Evolutionary conservation across 805 yeast genomes (phyloP).

Genomic region (Nakazawaea ernobii): DNA sequence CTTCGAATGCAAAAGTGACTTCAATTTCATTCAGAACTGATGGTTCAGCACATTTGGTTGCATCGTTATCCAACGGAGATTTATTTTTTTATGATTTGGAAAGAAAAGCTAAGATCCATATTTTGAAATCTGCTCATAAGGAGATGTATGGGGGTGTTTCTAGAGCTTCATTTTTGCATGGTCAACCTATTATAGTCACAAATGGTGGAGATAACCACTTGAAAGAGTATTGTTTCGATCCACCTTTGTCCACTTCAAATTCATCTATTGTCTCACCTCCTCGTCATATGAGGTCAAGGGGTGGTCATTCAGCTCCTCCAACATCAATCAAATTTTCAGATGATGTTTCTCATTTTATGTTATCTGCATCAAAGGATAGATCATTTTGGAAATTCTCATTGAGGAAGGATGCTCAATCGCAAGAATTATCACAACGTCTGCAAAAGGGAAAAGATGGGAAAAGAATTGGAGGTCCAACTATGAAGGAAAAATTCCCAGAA

Average conservation of each 20-base stretch:
- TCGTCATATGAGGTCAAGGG: conserved; percentile 84
- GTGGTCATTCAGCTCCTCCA: conserved; percentile 97
- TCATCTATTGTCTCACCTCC: conserved; percentile 78
- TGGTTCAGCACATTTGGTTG: conserved; percentile 76
- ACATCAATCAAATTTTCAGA: conserved; percentile 70
- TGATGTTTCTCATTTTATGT: conserved; percentile 69
- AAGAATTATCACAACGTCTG: conserved; percentile 79
- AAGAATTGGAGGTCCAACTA: conserved; percentile 50
- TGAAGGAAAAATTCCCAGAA: conserved; percentile 73
- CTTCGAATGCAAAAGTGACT: conserved; percentile 33
- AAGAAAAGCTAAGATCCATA: conserved; percentile 66
- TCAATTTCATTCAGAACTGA: conserved; percentile 88
- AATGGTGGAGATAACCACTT: conserved; percentile 88
- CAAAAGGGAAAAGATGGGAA: conserved; percentile 35
- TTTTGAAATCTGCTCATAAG: conserved; percentile 65
- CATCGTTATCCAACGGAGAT: conserved; percentile 77
- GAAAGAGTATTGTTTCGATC: conserved; percentile 91
- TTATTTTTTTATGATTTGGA: conserved; percentile 79
- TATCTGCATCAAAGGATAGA: conserved; percentile 82
- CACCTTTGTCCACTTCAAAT: conserved; percentile 65
- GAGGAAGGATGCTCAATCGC: conserved; percentile 94
- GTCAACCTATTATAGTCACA: conserved; percentile 87
- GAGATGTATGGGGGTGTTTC: conserved; percentile 75
- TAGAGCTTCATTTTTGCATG: conserved; percentile 69
- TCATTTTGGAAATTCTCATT: conserved; percentile 89